These are phyloP conservation scores for Calamus simplicifolius DNA, from an alignment of 176 grass and related monocot species.

Conservation along the genomic window DNA sequence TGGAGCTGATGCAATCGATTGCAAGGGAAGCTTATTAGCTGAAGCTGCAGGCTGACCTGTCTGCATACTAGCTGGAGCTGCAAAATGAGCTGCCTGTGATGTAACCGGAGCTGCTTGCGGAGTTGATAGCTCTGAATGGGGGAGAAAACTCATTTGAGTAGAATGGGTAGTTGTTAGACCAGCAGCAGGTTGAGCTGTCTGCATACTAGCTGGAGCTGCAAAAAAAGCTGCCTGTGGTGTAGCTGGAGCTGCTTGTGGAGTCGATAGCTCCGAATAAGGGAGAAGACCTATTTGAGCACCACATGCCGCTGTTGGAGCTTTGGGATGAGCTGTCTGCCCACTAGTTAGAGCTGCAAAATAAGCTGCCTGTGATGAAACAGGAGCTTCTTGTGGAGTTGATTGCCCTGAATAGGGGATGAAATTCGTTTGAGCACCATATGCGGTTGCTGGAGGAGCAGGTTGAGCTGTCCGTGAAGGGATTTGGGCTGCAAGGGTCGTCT, in stretches of 20 bases:
- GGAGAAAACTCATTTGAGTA: conserved; percentile 1
- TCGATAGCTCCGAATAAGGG: conserved; percentile 13
- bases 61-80: conserved; percentile 2
- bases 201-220: conserved; percentile 24
- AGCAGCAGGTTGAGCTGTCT: conserved; percentile 29
- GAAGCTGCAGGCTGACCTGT: conserved; percentile 27
- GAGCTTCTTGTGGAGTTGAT: conserved; percentile 17
- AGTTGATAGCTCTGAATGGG: conserved; percentile 25
- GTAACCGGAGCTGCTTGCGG: conserved; percentile 18
- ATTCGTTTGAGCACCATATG: background rate
- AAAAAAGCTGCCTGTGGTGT: conserved; percentile 9
- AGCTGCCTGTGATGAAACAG: conserved; percentile 19
- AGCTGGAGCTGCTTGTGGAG: conserved; percentile 16
- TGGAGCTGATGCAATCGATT: conserved; percentile 32
- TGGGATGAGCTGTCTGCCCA: conserved; percentile 26
- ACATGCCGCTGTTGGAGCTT: conserved; percentile 3
- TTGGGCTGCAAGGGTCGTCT: conserved; percentile 23
- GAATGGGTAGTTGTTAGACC: conserved; percentile 1
- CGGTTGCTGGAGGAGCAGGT: conserved; percentile 17
- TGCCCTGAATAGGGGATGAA: background rate
- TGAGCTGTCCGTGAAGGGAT: conserved; percentile 23
- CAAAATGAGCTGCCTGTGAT: conserved; percentile 31
- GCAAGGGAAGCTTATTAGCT: conserved; percentile 34
- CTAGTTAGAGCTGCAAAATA: conserved; percentile 15
- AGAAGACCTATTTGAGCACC: no score